Evolutionary conservation across 2,329 filamentous ascomycete genomes (phyloP).

Genomic region (Pyricularia pennisetigena): DNA sequence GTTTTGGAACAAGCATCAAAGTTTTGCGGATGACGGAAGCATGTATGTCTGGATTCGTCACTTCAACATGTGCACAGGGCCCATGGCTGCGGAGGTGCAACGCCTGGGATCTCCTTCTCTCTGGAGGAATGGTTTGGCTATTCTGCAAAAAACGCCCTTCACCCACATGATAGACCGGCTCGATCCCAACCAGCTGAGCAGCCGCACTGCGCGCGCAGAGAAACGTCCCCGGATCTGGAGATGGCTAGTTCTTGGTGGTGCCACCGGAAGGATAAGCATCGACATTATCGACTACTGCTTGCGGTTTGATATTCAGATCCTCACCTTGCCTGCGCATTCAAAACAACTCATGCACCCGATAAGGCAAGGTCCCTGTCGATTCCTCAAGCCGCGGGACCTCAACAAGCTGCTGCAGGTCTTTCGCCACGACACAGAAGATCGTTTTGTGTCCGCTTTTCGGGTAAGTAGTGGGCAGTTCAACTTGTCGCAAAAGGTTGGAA

Average conservation of each 20-base stretch:
- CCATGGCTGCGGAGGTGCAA: not conserved
- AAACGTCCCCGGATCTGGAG: not conserved
- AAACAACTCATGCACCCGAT: not conserved
- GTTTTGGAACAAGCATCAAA: not conserved
- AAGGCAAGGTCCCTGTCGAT: not conserved
- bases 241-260: not conserved
- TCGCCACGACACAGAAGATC: not conserved
- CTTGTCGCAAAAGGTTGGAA: not conserved
- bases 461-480: not conserved
- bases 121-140: not conserved
- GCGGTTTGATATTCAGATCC: not conserved
- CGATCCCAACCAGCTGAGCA: not conserved
- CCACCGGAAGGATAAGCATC: not conserved
- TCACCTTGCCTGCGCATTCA: not conserved
- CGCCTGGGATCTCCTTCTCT: not conserved
- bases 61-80: not conserved
- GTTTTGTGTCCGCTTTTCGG: not conserved
- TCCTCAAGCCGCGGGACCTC: not conserved
- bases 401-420: not conserved
- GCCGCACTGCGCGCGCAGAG: not conserved
- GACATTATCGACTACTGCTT: not conserved
- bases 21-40: not conserved
- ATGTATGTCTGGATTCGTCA: not conserved
- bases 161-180: not conserved
- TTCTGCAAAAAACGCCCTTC: not conserved